phyloP scores from a whole-genome alignment of 768 basidiomycete species.

The Leccinum fibrillosum region DNA sequence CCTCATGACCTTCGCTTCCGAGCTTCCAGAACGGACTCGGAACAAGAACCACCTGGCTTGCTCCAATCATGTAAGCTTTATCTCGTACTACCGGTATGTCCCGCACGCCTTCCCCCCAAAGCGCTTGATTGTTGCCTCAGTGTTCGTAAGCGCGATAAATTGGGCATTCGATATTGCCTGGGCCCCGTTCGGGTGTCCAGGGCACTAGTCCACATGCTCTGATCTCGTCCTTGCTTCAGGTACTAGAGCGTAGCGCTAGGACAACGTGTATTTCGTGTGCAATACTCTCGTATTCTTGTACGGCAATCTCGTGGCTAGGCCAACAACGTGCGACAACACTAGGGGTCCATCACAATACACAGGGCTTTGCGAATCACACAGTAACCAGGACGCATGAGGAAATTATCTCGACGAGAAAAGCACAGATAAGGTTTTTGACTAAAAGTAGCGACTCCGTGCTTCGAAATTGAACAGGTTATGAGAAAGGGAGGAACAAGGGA shows the following conservation, averaged over 20 bases:
- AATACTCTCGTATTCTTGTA: conserved; percentile 5
- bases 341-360: conserved; percentile 15
- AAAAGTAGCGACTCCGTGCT: conserved; percentile 23
- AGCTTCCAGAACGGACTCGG: conserved; percentile 17
- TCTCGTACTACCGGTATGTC: background rate
- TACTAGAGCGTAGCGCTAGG: background rate
- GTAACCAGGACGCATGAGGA: conserved; percentile 21
- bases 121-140: conserved; percentile 1
- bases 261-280: conserved; percentile 19
- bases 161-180: background rate
- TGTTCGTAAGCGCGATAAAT: conserved; percentile 7
- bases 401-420: conserved; percentile 17
- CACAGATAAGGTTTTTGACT: conserved; percentile 29
- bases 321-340: conserved; percentile 6
- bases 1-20: conserved; percentile 24
- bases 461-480: conserved; percentile 22
- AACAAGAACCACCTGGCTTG: conserved; percentile 16
- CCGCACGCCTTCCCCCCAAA: background rate
- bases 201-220: background rate
- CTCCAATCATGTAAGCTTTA: conserved; percentile 18
- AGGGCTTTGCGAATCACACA: conserved; percentile 11
- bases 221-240: background rate
- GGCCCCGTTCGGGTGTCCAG: background rate
- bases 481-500: conserved; percentile 8
- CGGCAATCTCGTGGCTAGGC: conserved; percentile 5